Percentiles rank a stretch among this genome's conserved stretches.
These are phyloP conservation scores for Euphrasia arctica DNA, from an alignment of 305 asterid genomes.

Conservation along the genomic window DNA sequence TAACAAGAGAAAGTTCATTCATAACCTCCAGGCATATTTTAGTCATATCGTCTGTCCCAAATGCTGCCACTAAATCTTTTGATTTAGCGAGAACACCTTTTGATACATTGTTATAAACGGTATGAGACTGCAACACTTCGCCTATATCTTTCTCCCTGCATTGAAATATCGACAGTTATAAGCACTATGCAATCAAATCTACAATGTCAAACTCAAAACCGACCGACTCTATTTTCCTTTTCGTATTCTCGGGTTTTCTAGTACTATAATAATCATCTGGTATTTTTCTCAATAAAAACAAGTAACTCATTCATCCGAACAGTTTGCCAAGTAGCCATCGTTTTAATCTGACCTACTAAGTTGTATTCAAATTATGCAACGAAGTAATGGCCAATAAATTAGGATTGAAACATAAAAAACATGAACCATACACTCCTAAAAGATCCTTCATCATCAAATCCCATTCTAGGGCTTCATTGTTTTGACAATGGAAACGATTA, in stretches of 20 bases:
- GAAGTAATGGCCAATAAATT: not conserved
- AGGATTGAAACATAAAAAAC: not conserved
- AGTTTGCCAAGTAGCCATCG: too few species aligned
- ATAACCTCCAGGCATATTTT: conserved; percentile 63
- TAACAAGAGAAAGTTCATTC: not conserved
- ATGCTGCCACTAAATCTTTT: conserved; percentile 59
- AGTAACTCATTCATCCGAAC: not conserved
- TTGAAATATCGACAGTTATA: not conserved
- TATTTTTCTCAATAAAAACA: not conserved
- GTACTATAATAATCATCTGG: not conserved
- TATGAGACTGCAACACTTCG: conserved; percentile 80
- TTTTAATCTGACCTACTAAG: not conserved
- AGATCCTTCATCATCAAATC: not conserved
- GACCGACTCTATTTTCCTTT: not conserved
- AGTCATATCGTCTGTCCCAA: conserved; percentile 64
- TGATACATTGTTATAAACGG: conserved; percentile 67
- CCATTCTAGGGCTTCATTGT: not conserved
- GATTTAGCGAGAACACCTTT: conserved; percentile 73
- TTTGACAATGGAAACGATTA: not conserved
- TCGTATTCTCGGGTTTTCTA: not conserved
- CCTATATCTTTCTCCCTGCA: conserved; percentile 74
- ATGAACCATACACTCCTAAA: not conserved
- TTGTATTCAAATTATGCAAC: not conserved
- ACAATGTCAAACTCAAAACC: not conserved
- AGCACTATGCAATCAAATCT: conserved; percentile 1